Evolutionary conservation across 495 filamentous ascomycete species (phyloP).

Genomic region (Daldinia grandis): DNA sequence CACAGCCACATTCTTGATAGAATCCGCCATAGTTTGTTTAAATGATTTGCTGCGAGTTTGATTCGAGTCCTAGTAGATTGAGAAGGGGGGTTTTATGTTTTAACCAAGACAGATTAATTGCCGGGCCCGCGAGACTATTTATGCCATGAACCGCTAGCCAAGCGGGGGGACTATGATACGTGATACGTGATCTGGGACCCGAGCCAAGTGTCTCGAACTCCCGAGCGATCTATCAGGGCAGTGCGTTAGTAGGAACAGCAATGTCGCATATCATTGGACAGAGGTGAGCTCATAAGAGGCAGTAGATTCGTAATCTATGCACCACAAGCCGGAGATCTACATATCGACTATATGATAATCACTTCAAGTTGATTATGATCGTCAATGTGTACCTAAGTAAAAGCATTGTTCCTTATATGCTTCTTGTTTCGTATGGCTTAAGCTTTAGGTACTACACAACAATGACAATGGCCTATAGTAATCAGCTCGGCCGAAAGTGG

Average conservation of each 20-base stretch:
- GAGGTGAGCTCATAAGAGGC: background rate
- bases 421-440: no score
- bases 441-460: no score
- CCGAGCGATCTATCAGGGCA: background rate
- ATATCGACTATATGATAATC: no score
- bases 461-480: no score
- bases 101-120: background rate
- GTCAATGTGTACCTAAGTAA: no score
- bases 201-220: background rate
- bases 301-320: background rate
- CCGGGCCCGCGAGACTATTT: background rate
- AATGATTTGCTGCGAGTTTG: background rate
- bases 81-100: background rate
- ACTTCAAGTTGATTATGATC: no score
- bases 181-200: no score
- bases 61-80: background rate
- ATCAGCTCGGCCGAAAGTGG: no score
- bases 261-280: background rate
- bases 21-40: slow-evolving; percentile 46
- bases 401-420: no score
- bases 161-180: background rate
- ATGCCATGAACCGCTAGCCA: background rate
- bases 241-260: background rate
- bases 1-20: slow-evolving; percentile 61
- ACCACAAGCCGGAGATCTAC: background rate